Evolutionary conservation across 2,329 filamentous ascomycete genomes (phyloP), one percentile per base, ranked within the genome.

Genomic region (Scytalidium lignicola): DNA sequence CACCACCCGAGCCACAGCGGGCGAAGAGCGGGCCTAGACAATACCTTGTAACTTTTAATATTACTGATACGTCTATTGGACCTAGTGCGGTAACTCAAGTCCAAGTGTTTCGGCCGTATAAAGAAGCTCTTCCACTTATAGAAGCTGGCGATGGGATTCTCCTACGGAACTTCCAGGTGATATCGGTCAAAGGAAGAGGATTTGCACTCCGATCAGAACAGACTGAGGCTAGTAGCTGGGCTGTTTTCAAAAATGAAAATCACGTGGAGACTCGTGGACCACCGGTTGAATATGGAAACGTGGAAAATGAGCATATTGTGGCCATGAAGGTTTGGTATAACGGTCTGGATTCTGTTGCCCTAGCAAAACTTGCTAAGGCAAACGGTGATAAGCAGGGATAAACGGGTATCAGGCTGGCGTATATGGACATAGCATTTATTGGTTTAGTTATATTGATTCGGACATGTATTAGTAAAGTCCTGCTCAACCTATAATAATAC

Each of bases 161-260:
- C 26, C 71, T 85, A 37, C 74, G 78, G 20, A 70, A 73, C 43
- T 79, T 85, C 54, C 70, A 71, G 22, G 75, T 82, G 13, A 68
- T 74, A 40, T 69, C 79, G 2, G 65, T 83, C 45, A 74, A 75
- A 50, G 70, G 70, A 42, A 75, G 75, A 46, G 80, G 76, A 1
- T 82, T 79, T 53, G 80, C 78, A 0, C 65, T 84, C 44, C 68
- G 73, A 43, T 63, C 61, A 12, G 58, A 60, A 10, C 73, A 72
- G n/a, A 72, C 69, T n/a, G 76, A 78, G 41, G 69, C 67, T 28
- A 83, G 79, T 15, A 75, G 77, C 47, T 85, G 82, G 78, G 81
- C 78, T 2, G 78, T 85, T 2, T 83, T 80, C 53, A 78, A 82
- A 55, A 55, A 55, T 20, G 58, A 66, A 37, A 63, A 67, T 28